These are phyloP conservation scores for Talaromyces borbonicus DNA, from an alignment of 495 filamentous ascomycete species.

Conservation along the genomic window DNA sequence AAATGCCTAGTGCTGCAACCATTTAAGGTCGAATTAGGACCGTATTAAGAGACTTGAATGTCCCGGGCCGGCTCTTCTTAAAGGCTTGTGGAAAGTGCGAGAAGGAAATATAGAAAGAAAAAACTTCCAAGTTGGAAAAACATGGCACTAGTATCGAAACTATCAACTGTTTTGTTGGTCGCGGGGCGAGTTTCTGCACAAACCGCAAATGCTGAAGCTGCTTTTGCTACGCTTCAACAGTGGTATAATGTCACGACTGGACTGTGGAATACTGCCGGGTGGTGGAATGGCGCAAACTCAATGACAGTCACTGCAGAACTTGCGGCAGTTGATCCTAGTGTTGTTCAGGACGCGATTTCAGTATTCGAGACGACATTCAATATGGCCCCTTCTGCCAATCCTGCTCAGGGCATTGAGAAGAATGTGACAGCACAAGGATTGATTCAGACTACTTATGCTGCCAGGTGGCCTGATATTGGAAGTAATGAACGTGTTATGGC, in stretches of 20 bases:
- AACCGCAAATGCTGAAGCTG: conserved; percentile 30
- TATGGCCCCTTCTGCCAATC: conserved; percentile 20
- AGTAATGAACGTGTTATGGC: conserved; percentile 9
- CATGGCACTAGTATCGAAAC: too few species aligned
- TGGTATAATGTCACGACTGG: conserved; percentile 56
- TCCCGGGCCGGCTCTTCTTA: too few species aligned
- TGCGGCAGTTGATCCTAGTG: conserved; percentile 33
- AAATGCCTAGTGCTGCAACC: too few species aligned
- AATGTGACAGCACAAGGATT: conserved; percentile 4
- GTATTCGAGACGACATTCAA: conserved; percentile 36
- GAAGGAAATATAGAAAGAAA: too few species aligned
- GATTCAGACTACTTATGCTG: conserved; percentile 9
- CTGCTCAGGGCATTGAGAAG: conserved; percentile 11
- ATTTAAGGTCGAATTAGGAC: too few species aligned
- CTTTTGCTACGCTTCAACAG: conserved; percentile 41
- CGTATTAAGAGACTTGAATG: too few species aligned
- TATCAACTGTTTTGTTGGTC: neutral
- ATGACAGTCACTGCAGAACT: conserved; percentile 56
- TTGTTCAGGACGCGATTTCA: conserved; percentile 18
- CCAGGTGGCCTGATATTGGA: neutral
- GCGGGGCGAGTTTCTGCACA: neutral
- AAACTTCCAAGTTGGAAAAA: too few species aligned
- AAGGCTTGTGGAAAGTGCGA: too few species aligned
- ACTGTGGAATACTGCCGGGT: conserved; percentile 55
- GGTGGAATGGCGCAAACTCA: conserved; percentile 71